phyloP scores from a whole-genome alignment of 2,329 filamentous ascomycete genomes.

The Penicillium sp. region DNA sequence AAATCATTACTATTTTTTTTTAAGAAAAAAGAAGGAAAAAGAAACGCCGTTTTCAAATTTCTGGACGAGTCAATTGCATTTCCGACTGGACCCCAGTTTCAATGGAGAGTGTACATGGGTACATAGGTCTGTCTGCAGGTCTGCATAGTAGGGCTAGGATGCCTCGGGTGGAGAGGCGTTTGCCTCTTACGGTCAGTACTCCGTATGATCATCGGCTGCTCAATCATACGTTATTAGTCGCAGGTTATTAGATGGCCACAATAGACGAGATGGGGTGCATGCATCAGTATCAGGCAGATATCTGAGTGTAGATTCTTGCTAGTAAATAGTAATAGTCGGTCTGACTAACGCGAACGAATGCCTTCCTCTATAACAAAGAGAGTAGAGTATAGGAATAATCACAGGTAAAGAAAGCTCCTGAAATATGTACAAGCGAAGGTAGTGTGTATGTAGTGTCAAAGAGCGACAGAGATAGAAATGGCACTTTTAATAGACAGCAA shows the following conservation, averaged over 20 bases:
- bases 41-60: neutral
- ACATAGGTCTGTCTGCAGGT: neutral
- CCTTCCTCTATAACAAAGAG: neutral
- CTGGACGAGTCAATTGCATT: neutral
- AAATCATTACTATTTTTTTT: no score
- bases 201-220: neutral
- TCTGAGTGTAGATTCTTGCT: neutral
- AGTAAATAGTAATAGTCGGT: neutral
- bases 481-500: neutral
- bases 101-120: neutral
- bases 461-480: neutral
- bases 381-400: neutral
- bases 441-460: neutral
- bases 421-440: constrained; percentile 13
- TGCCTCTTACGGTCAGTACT: constrained; percentile 10
- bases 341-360: constrained; percentile 1
- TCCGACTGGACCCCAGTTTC: neutral
- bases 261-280: no score
- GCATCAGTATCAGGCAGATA: neutral
- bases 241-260: no score
- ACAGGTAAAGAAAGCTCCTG: neutral
- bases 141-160: neutral
- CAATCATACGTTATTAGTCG: no score
- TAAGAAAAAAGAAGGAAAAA: neutral
- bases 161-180: neutral